A percentile compares a stretch with the other conserved stretches of the same genome.
Conservation (phyloP, 331 rosid species). For the Pyrus hybrid region DNA sequence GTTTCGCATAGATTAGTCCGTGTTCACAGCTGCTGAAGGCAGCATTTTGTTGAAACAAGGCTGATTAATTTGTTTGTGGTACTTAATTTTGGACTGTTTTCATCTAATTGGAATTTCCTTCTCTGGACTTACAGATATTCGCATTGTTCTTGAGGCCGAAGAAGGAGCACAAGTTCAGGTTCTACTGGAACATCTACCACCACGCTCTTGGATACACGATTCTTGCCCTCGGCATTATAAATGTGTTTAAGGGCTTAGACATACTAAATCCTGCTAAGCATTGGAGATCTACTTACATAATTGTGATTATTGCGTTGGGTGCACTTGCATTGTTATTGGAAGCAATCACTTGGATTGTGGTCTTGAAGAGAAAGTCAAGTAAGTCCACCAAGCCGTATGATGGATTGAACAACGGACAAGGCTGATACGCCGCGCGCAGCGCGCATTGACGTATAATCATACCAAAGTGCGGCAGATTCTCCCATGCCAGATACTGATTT, state of each 20-base stretch:
- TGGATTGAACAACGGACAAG: constrained; percentile 38
- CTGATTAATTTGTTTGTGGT: neutral
- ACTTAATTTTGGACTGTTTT: neutral
- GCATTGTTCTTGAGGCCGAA: constrained; percentile 71
- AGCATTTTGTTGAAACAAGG: neutral
- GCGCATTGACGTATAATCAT: neutral
- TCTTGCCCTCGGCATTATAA: constrained; percentile 46
- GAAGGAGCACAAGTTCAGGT: constrained; percentile 65
- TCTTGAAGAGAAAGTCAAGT: constrained; percentile 40
- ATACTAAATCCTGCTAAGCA: constrained; percentile 47
- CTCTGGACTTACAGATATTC: constrained; percentile 35
- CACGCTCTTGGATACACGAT: constrained; percentile 57
- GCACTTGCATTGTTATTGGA: constrained; percentile 52
- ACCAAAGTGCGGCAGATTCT: neutral
- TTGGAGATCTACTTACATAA: constrained; percentile 53
- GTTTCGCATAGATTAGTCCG: neutral
- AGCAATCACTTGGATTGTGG: constrained; percentile 67
- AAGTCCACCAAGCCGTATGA: constrained; percentile 44
- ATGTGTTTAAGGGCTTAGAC: constrained; percentile 57
- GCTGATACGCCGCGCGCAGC: neutral
- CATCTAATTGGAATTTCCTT: constrained; percentile 4
- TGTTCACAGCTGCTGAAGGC: neutral
- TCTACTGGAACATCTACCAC: constrained; percentile 79
- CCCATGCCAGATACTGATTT: constrained; percentile 6
- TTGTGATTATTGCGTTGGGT: constrained; percentile 32